A percentile compares a stretch with the other conserved stretches of the same genome.
These are phyloP conservation scores for Rhodamnia argentea DNA, from an alignment of 345 rosid genomes.

Conservation along the genomic window DNA sequence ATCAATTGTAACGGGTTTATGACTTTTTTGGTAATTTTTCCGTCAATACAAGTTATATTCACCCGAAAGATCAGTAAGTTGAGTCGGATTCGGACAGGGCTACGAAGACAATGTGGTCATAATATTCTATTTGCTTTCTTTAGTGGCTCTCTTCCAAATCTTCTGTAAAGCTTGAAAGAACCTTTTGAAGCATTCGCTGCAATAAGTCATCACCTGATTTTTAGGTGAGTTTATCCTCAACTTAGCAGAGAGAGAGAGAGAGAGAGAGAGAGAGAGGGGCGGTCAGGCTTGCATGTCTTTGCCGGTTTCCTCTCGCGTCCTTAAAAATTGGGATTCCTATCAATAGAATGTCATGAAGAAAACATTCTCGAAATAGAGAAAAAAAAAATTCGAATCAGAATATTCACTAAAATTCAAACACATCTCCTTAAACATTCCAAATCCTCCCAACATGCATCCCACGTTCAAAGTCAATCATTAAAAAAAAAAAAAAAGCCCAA, in stretches of 20 bases:
- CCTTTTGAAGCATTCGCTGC: background rate
- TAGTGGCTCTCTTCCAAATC: background rate
- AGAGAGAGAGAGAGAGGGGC: background rate
- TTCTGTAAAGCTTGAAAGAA: background rate
- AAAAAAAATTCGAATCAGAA: background rate
- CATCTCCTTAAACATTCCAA: background rate
- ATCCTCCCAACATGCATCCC: constrained; percentile 2
- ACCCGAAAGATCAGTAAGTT: background rate
- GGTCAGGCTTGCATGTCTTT: constrained; percentile 1
- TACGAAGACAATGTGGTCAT: background rate
- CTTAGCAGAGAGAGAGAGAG: background rate
- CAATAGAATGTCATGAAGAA: background rate
- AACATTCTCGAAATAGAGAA: background rate
- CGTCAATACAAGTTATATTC: background rate
- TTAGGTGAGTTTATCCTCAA: background rate
- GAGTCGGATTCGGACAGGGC: background rate
- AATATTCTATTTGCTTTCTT: background rate
- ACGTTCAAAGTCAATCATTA: background rate
- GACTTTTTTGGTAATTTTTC: too few relatives aligned
- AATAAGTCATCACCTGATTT: background rate
- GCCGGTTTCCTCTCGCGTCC: constrained; percentile 11
- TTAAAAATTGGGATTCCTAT: background rate
- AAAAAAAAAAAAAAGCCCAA: background rate
- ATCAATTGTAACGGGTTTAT: too few relatives aligned
- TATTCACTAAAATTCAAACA: background rate